A percentile compares a stretch with the other conserved stretches of the same genome.
Conservation (phyloP, 2,329 filamentous ascomycete genomes). For the Cephalotrichum gorgonifer region DNA sequence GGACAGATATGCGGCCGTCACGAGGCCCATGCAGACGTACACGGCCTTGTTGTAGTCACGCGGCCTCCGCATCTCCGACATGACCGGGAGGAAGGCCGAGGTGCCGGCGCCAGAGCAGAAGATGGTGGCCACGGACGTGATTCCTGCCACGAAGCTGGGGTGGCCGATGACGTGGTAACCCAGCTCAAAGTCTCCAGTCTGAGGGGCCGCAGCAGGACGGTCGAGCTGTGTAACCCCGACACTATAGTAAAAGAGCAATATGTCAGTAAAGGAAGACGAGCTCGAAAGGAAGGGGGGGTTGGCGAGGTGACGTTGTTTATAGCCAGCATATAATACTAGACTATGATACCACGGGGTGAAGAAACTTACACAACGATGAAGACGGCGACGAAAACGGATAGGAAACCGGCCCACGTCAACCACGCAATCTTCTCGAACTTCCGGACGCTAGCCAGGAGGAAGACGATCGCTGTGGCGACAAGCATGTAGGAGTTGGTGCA, state of each 20-base stretch:
- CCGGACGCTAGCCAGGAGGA: conserved; percentile 38
- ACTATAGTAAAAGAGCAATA: conserved; percentile 11
- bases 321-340: no score
- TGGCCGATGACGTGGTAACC: conserved; percentile 45
- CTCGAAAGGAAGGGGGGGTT: not conserved
- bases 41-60: conserved; percentile 50
- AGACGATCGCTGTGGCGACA: conserved; percentile 38
- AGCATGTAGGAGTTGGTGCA: conserved; percentile 50
- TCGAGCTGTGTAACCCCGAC: conserved; percentile 46
- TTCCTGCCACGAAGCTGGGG: conserved; percentile 47
- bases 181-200: conserved; percentile 47
- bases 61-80: conserved; percentile 53
- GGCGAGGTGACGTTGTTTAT: no score
- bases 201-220: conserved; percentile 49
- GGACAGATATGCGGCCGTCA: conserved; percentile 44
- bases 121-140: conserved; percentile 47
- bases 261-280: not conserved
- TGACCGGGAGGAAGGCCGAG: conserved; percentile 52
- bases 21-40: conserved; percentile 46
- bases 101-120: conserved; percentile 50
- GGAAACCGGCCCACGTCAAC: conserved; percentile 51
- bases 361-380: conserved; percentile 42
- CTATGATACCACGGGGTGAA: not conserved
- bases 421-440: conserved; percentile 52
- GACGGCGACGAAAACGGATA: conserved; percentile 46